A percentile compares a stretch with the other conserved stretches of the same genome.
phyloP scores from a whole-genome alignment of 2,329 filamentous ascomycete species.

The Ascocoryne sarcoides region DNA sequence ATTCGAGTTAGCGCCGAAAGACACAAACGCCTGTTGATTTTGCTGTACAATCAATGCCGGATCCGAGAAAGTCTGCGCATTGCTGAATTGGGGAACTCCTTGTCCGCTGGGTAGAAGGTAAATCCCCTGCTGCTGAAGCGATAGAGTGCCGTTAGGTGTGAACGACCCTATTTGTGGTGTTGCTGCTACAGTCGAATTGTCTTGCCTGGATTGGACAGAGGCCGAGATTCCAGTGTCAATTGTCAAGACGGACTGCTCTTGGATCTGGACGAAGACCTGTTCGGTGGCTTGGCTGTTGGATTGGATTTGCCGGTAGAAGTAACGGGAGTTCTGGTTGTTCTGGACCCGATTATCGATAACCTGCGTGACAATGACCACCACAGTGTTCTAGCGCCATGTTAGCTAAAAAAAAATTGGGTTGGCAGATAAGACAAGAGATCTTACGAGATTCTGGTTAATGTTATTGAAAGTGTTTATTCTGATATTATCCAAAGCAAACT shows the following conservation, averaged over 20 bases:
- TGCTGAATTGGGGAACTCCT: conserved; percentile 7
- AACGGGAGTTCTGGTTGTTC: conserved; percentile 18
- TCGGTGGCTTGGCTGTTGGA: conserved; percentile 12
- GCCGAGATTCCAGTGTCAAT: conserved; percentile 3
- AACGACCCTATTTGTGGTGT: neutral
- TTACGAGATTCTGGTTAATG: conserved; percentile 21
- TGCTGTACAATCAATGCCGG: neutral
- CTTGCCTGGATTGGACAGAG: neutral
- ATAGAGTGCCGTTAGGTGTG: neutral
- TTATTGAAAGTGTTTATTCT: conserved; percentile 24
- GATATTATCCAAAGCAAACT: conserved; percentile 21
- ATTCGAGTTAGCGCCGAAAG: neutral
- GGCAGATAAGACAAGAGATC: conserved; percentile 5
- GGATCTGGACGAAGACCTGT: conserved; percentile 15
- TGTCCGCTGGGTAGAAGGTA: conserved; percentile 11
- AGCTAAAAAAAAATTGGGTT: too few relatives aligned
- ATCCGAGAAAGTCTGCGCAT: neutral
- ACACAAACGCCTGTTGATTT: neutral
- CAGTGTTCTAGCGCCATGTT: conserved; percentile 21
- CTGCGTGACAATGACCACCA: conserved; percentile 23
- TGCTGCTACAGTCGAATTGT: neutral
- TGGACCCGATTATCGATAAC: conserved; percentile 19
- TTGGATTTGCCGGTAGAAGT: conserved; percentile 21
- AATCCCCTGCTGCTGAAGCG: neutral
- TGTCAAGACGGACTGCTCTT: conserved; percentile 9